Evolutionary conservation across 2,329 filamentous ascomycete species (phyloP).

Genomic region (Fusarium udum): DNA sequence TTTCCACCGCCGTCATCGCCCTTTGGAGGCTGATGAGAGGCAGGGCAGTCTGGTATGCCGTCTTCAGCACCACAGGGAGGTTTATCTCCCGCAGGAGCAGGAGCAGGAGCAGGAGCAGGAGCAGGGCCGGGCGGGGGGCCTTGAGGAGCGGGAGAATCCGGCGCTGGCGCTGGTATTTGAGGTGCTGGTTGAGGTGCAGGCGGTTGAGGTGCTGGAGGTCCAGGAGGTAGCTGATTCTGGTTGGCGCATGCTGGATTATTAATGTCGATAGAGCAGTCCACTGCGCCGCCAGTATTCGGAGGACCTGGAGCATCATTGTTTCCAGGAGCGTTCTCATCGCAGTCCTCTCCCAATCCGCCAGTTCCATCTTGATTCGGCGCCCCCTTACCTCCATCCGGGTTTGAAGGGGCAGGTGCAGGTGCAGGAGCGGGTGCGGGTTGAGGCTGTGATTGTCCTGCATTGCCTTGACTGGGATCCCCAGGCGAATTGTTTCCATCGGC

Average conservation of each 20-base stretch:
- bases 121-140: not conserved
- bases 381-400: not conserved
- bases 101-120: not conserved
- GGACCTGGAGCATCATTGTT: not conserved
- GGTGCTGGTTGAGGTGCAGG: not conserved
- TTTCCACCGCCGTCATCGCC: not conserved
- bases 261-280: not conserved
- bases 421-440: constrained; percentile 5
- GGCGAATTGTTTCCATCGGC: not conserved
- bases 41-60: not conserved
- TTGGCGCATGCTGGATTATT: constrained; percentile 1
- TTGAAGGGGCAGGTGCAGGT: not conserved
- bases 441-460: not conserved
- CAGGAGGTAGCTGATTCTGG: not conserved
- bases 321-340: not conserved
- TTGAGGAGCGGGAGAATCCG: not conserved
- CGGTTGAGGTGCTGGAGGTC: not conserved
- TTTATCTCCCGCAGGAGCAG: not conserved
- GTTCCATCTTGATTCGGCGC: not conserved
- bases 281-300: not conserved
- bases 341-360: constrained; percentile 3
- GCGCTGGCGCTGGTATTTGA: not conserved
- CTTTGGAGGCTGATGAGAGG: not conserved
- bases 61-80: not conserved
- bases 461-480: not conserved